Base-by-base conservation (phyloP, 73 alveolate genomes). In the Paraurostyla sp. region DNA sequence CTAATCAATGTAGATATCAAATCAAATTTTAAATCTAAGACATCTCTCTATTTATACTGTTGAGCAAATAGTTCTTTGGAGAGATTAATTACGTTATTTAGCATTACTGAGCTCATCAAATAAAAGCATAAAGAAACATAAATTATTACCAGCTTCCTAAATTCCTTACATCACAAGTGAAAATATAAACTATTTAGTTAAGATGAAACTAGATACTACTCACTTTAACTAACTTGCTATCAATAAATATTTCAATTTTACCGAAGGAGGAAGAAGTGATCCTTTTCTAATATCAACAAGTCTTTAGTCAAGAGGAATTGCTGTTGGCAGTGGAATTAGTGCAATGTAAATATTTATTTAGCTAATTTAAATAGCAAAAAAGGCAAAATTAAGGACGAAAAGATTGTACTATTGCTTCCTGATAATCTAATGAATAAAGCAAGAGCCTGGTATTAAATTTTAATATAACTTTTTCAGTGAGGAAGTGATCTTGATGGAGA, bases 241-340 rank as follows among this genome's bases (percentile, higher is more conserved):
- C 3, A 71, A 68, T 7, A 73, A 45, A 33, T 73, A 73, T 30
- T 73, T 73, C 71, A 45, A 73, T 50, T 73, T 73, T 36, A 1
- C 35, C 16, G 87, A 73, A 9, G 11, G 52, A 3, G 29, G 35
- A 0, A 43, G 54, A 9, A 27, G 69, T 30, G 87, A 73, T 35
- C 82, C 82, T 7, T 65, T 65, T 65, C 41, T 65, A 23, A 18
- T 65, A 1, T 4, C 11, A 35, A 38, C 60, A 30, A 65, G 82
- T 65, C 25, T 65, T n/a, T 65, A 50, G 38, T 50, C 23, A 32
- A 78, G 32, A 35, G 11, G 25, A 78, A n/a, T 54, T 36, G 89
- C 89, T 51, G 89, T 41, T 22, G 89, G 89, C 20, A 78, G 89
- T 38, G 89, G 89, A 6, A 54, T 78, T 6, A 51, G 75, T 23